Base-by-base conservation (phyloP, 805 yeast species). In the Hermanozyma aechmeae region DNA sequence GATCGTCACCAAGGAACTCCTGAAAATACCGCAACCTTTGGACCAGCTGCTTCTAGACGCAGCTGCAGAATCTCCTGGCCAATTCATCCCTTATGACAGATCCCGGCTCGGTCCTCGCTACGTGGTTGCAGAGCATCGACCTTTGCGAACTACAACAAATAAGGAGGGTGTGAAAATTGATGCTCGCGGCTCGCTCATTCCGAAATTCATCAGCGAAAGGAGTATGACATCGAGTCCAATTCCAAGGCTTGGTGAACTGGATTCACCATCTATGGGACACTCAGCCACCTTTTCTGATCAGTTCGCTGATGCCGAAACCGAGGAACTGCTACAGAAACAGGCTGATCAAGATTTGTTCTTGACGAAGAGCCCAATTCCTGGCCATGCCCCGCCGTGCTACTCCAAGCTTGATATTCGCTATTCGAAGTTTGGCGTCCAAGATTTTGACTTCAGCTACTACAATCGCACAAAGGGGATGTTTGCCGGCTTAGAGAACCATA, bases 381-480 rank as follows among this genome's bases (percentile, higher is more conserved):
- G n/a, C 29, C 41, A 32, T 59, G 68, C 43, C 48, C 95, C 96
- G 1, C 77, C 78, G 29, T 81, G 87, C 20, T 89, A 79, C 56
- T 62, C 76, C 23, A 73, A 76, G 42, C 61, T 84, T 26, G 81
- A 79, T 35, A 82, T 89, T 30, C 70, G 79, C 24, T 89, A 87
- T 52, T 81, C 93, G 32, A 78, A 73, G 43, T 89, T 85, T 53
- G 98, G 98, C 16, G 86, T 92, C 17, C 85, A 80, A 42, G 96
- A 86, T 51, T 92, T 92, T 56, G 96, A 89, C 56, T 89, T 92
- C 50, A 77, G 72, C 30, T 79, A 76, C 43, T 89, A 80, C 60
- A 89, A 89, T 48, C 64, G 65, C 23, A 81, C 96, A 0, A 27
- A 24, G 12, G 78, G 63, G 31, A 27, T 33, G 4, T 50, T 39